Evolutionary conservation across 805 yeast species (phyloP).

Genomic region (Suhomyces pyralidae): DNA sequence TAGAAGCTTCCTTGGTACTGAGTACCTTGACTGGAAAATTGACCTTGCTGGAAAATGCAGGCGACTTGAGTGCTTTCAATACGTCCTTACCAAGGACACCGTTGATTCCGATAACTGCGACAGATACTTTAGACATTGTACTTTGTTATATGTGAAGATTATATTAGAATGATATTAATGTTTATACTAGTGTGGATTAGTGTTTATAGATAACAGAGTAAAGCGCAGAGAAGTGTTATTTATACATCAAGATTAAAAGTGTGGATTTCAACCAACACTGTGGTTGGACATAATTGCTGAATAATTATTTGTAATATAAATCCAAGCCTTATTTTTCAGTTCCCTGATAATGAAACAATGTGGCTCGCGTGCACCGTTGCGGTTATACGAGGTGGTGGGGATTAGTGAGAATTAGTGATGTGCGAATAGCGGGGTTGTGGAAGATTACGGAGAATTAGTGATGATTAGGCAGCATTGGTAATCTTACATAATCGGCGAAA

Average conservation of each 20-base stretch:
- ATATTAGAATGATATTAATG: too few relatives aligned
- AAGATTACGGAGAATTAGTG: not conserved
- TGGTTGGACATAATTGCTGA: not conserved
- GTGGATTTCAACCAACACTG: not conserved
- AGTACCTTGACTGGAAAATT: slow-evolving; percentile 50
- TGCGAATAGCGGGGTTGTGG: not conserved
- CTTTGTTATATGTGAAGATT: not conserved
- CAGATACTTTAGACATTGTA: slow-evolving; percentile 10
- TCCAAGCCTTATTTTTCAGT: not conserved
- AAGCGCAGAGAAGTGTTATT: not conserved
- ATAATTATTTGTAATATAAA: not conserved
- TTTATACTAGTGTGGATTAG: not conserved
- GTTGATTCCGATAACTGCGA: slow-evolving; percentile 53
- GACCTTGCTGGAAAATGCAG: slow-evolving; percentile 40
- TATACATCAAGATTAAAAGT: not conserved
- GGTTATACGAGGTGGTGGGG: not conserved
- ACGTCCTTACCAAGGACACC: slow-evolving; percentile 53
- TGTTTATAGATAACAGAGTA: too few relatives aligned
- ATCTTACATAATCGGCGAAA: not conserved
- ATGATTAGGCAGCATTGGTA: not conserved
- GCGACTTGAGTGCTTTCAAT: slow-evolving; percentile 42
- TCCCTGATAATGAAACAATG: not conserved
- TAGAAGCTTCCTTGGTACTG: slow-evolving; percentile 34
- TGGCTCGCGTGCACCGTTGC: not conserved
- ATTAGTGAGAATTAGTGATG: not conserved